Conservation (phyloP, 2,329 filamentous ascomycete genomes). For the Aspergillus caelatus region DNA sequence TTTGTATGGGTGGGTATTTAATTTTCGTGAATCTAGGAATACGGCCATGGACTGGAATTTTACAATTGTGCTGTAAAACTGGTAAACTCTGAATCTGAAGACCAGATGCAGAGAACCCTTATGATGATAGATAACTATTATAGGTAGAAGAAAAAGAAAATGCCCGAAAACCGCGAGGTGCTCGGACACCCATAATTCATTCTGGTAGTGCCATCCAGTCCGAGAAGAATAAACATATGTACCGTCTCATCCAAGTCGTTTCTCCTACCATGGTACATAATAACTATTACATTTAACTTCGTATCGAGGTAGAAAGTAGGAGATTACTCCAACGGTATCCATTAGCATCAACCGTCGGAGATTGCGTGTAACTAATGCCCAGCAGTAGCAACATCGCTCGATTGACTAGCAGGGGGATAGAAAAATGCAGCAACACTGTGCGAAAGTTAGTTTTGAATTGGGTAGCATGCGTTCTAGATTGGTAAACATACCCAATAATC, state of each 20-base stretch:
- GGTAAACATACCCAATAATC: constrained; percentile 66
- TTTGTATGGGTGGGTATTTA: neutral
- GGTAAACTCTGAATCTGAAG: neutral
- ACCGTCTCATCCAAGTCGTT: neutral
- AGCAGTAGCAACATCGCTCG: constrained; percentile 32
- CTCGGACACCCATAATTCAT: neutral
- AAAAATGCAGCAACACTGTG: constrained; percentile 49
- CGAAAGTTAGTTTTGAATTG: constrained; percentile 1
- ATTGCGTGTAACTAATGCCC: neutral
- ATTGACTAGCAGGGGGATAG: constrained; percentile 33
- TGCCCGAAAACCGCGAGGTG: neutral
- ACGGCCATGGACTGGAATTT: neutral
- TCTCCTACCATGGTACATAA: neutral
- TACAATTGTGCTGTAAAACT: neutral
- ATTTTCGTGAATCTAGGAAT: neutral
- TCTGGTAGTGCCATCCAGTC: neutral
- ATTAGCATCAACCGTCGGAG: neutral
- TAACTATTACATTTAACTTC: neutral
- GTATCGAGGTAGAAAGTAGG: neutral
- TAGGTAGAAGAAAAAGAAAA: neutral
- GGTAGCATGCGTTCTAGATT: neutral
- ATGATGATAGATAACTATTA: neutral
- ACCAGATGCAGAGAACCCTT: neutral
- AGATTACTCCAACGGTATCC: neutral
- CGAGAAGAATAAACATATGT: neutral